These are phyloP conservation scores for Kingdonia uniflora DNA, from an alignment of 164 flowering plant genomes.

Conservation along the genomic window DNA sequence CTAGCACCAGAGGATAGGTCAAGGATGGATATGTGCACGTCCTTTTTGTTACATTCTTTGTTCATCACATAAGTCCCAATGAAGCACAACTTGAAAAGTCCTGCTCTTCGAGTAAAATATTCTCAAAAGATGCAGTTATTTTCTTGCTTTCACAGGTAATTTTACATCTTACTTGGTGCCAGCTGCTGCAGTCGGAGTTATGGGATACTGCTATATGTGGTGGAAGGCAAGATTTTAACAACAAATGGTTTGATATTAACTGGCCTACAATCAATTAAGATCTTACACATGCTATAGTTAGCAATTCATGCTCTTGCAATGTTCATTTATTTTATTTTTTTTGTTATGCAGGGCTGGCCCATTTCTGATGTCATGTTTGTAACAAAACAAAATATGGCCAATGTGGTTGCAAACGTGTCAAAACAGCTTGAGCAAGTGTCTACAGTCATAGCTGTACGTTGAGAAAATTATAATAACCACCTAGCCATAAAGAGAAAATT, in stretches of 20 bases:
- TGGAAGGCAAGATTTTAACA: conserved; percentile 58
- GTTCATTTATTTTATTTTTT: conserved; percentile 4
- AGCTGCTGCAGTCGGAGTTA: conserved; percentile 86
- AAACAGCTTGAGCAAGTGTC: conserved; percentile 67
- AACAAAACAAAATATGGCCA: conserved; percentile 77
- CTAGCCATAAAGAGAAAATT: not conserved
- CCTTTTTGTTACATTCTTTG: too few relatives aligned
- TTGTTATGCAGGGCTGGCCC: conserved; percentile 59
- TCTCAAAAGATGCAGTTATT: not conserved
- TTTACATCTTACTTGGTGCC: conserved; percentile 61
- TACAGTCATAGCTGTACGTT: conserved; percentile 58
- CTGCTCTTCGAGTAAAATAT: not conserved
- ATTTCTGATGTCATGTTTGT: conserved; percentile 82
- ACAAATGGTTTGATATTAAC: not conserved
- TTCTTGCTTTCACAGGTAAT: conserved; percentile 28
- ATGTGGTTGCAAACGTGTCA: conserved; percentile 67
- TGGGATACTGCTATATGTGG: conserved; percentile 95
- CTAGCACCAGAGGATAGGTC: too few relatives aligned
- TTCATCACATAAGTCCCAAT: too few relatives aligned
- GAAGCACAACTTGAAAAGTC: not conserved
- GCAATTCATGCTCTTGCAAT: too few relatives aligned
- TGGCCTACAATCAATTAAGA: not conserved
- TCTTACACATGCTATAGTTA: not conserved
- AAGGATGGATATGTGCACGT: too few relatives aligned
- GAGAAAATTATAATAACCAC: not conserved